These are phyloP conservation scores for Penicillium digitatum DNA, from an alignment of 2,329 filamentous ascomycete genomes.

Conservation along the genomic window DNA sequence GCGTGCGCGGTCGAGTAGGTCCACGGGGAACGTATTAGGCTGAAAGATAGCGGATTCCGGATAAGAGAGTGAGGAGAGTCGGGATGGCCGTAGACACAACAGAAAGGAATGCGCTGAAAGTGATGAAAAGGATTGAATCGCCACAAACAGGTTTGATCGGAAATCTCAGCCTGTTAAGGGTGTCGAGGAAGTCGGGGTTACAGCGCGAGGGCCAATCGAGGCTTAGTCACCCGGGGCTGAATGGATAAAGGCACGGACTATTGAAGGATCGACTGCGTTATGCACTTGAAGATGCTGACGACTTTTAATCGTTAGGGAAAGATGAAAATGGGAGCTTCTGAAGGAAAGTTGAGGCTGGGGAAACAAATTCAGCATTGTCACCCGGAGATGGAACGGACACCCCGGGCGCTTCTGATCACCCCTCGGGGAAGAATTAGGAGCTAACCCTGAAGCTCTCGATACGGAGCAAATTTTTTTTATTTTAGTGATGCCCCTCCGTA, in stretches of 20 bases:
- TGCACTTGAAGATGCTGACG: not conserved
- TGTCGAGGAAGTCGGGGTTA: not conserved
- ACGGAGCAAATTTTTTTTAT: not conserved
- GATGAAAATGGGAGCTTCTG: not conserved
- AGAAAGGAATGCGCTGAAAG: constrained; percentile 16
- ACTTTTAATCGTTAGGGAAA: not conserved
- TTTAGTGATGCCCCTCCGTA: constrained; percentile 2
- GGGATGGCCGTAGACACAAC: constrained; percentile 3
- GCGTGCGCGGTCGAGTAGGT: constrained; percentile 22
- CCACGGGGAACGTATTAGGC: not conserved
- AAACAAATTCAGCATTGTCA: constrained; percentile 5
- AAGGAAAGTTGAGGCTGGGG: not conserved
- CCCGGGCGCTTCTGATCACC: not conserved
- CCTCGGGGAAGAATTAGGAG: not conserved
- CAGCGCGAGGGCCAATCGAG: not conserved
- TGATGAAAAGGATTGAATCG: constrained; percentile 9
- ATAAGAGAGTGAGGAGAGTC: not conserved
- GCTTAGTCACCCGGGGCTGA: constrained; percentile 8
- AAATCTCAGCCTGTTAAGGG: constrained; percentile 7
- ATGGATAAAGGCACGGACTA: not conserved
- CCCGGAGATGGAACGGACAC: constrained; percentile 5
- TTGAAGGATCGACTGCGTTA: constrained; percentile 8
- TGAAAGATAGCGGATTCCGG: constrained; percentile 7
- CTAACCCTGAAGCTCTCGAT: constrained; percentile 4
- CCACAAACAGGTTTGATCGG: constrained; percentile 8